Percentiles rank a stretch among this genome's conserved stretches.
These are phyloP conservation scores for Globisporangium orthogonon DNA, from an alignment of 352 stramenopile species.

Conservation along the genomic window DNA sequence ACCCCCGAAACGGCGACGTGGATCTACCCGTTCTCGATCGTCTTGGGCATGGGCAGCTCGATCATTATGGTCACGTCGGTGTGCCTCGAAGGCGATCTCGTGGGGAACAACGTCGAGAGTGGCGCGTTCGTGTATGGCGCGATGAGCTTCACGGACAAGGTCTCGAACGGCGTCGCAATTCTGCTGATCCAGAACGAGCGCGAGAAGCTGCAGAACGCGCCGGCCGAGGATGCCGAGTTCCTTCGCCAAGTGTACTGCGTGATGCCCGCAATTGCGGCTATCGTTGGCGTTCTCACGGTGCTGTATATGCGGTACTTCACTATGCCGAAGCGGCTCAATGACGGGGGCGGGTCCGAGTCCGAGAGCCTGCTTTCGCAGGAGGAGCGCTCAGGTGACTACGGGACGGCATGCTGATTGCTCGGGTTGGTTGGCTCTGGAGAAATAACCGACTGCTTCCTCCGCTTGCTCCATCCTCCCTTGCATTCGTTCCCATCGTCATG, in stretches of 20 bases:
- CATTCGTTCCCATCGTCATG: neutral
- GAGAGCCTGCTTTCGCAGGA: slow-evolving; percentile 21
- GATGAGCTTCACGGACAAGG: slow-evolving; percentile 88
- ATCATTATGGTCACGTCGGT: slow-evolving; percentile 87
- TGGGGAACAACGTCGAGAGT: slow-evolving; percentile 77
- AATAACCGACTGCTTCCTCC: slow-evolving; percentile 1
- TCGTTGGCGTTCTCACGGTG: slow-evolving; percentile 54
- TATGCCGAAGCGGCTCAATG: slow-evolving; percentile 20
- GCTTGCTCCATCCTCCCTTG: neutral
- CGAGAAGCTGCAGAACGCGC: slow-evolving; percentile 54
- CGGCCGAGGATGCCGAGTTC: slow-evolving; percentile 56
- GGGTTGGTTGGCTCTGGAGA: neutral
- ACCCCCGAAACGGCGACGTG: slow-evolving; percentile 50
- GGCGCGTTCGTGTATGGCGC: slow-evolving; percentile 83
- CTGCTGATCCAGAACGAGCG: slow-evolving; percentile 79
- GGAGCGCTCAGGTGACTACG: slow-evolving; percentile 17
- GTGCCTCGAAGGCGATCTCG: slow-evolving; percentile 73
- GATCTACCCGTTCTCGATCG: slow-evolving; percentile 64
- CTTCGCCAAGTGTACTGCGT: slow-evolving; percentile 72
- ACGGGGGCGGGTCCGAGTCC: slow-evolving; percentile 18
- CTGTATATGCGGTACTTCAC: slow-evolving; percentile 74
- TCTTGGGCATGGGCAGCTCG: slow-evolving; percentile 80
- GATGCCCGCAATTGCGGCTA: slow-evolving; percentile 48
- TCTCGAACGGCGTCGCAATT: slow-evolving; percentile 79
- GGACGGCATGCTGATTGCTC: slow-evolving; percentile 7